These are phyloP conservation scores for Coemansia sp. DNA, from an alignment of 192 early-diverging fungal genomes.

Conservation along the genomic window DNA sequence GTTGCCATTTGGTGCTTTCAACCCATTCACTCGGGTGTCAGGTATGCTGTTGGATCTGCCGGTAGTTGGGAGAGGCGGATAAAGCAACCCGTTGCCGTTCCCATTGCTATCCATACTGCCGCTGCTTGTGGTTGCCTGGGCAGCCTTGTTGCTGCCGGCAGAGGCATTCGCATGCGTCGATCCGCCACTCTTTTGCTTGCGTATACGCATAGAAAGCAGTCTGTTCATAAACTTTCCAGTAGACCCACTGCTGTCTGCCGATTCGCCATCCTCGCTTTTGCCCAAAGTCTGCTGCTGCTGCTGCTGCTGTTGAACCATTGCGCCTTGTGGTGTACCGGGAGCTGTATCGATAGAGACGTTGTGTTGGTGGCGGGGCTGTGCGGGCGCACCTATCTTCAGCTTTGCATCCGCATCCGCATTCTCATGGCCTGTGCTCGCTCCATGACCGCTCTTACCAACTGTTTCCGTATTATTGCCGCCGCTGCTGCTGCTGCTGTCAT, in stretches of 20 bases:
- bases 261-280: constrained; percentile 42
- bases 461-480: neutral
- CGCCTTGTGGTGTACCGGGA: constrained; percentile 3
- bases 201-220: constrained; percentile 49
- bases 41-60: constrained; percentile 25
- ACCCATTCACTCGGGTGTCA: constrained; percentile 1
- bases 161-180: neutral
- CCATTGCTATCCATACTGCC: neutral
- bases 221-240: constrained; percentile 47
- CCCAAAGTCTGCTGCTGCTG: constrained; percentile 5
- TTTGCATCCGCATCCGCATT: neutral
- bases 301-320: constrained; percentile 21
- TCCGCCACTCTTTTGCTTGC: constrained; percentile 36
- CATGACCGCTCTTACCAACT: neutral
- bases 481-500: neutral
- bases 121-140: neutral
- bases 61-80: constrained; percentile 10
- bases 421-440: neutral
- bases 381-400: neutral
- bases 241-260: constrained; percentile 30
- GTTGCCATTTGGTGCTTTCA: neutral
- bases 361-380: constrained; percentile 30
- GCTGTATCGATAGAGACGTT: constrained; percentile 36
- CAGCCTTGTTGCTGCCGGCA: neutral
- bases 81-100: neutral